A percentile compares a stretch with the other conserved stretches of the same genome.
phyloP scores from a whole-genome alignment of 73 alveolate genomes.

The Paramecium sexaurelia region DNA sequence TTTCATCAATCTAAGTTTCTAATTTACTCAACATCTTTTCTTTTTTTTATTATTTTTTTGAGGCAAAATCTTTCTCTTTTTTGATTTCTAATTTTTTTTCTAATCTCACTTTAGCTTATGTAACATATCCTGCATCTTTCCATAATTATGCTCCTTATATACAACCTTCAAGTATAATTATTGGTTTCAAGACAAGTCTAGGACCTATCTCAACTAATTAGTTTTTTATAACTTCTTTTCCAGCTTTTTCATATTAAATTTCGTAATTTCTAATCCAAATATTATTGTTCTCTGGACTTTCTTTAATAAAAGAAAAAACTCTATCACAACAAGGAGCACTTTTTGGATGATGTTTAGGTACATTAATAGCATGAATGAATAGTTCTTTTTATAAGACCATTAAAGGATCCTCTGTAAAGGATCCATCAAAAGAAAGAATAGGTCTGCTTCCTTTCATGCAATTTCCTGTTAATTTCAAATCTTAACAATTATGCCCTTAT shows the following conservation, averaged over 20 bases:
- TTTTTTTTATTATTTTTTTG: constrained; percentile 11
- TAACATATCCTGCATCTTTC: constrained; percentile 76
- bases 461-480: constrained; percentile 96
- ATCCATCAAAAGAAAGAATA: constrained; percentile 89
- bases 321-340: constrained; percentile 98
- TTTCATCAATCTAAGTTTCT: constrained; percentile 37
- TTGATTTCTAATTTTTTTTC: neutral
- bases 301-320: constrained; percentile 80
- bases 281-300: constrained; percentile 77
- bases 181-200: constrained; percentile 88
- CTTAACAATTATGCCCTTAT: constrained; percentile 87
- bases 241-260: constrained; percentile 78
- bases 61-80: neutral
- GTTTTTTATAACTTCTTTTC: constrained; percentile 82
- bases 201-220: constrained; percentile 97
- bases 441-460: constrained; percentile 97
- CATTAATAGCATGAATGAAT: constrained; percentile 84
- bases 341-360: constrained; percentile 97
- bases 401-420: constrained; percentile 76
- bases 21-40: constrained; percentile 49
- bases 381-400: constrained; percentile 86
- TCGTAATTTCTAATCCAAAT: constrained; percentile 95
- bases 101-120: neutral
- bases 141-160: constrained; percentile 93
- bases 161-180: constrained; percentile 89